phyloP scores from a whole-genome alignment of 1,284 basidiomycete species.

The Inonotus hispidus region DNA sequence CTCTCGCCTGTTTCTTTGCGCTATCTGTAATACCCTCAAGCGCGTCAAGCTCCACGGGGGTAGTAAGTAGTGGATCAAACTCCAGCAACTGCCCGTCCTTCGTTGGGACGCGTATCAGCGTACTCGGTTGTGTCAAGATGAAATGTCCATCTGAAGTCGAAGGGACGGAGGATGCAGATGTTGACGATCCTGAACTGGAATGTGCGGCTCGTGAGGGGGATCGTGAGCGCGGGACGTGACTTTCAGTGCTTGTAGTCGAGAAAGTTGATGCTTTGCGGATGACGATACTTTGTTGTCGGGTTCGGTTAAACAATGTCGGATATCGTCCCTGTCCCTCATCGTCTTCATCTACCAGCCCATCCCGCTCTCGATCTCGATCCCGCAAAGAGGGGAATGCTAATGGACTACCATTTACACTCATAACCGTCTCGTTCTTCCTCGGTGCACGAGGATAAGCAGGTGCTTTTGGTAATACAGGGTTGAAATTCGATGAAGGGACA shows the following conservation, averaged over 20 bases:
- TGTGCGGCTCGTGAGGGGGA: slow-evolving; percentile 33
- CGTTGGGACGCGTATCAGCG: slow-evolving; percentile 64
- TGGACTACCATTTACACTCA: slow-evolving; percentile 73
- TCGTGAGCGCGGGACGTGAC: slow-evolving; percentile 22
- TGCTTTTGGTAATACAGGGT: slow-evolving; percentile 59
- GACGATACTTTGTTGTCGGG: slow-evolving; percentile 52
- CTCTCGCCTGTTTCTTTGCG: slow-evolving; percentile 72
- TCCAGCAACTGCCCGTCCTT: slow-evolving; percentile 72
- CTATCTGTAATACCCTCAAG: slow-evolving; percentile 71
- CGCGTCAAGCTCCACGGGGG: slow-evolving; percentile 61
- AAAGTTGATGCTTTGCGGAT: slow-evolving; percentile 53
- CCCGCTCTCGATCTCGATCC: slow-evolving; percentile 24
- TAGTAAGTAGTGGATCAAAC: slow-evolving; percentile 70
- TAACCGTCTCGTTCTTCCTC: slow-evolving; percentile 63
- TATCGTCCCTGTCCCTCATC: slow-evolving; percentile 21
- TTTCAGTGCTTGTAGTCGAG: background rate
- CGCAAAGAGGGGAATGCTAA: slow-evolving; percentile 46
- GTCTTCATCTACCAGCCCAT: slow-evolving; percentile 20
- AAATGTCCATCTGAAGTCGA: slow-evolving; percentile 19
- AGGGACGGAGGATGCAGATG: slow-evolving; percentile 18
- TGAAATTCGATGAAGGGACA: slow-evolving; percentile 62
- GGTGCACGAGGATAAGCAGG: slow-evolving; percentile 53
- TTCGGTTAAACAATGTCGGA: slow-evolving; percentile 33
- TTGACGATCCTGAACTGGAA: slow-evolving; percentile 34
- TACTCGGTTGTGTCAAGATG: slow-evolving; percentile 28